Percentiles rank a stretch among this genome's conserved stretches.
These are phyloP conservation scores for Botrytis deweyae DNA, from an alignment of 2,329 filamentous ascomycete species.

Conservation along the genomic window DNA sequence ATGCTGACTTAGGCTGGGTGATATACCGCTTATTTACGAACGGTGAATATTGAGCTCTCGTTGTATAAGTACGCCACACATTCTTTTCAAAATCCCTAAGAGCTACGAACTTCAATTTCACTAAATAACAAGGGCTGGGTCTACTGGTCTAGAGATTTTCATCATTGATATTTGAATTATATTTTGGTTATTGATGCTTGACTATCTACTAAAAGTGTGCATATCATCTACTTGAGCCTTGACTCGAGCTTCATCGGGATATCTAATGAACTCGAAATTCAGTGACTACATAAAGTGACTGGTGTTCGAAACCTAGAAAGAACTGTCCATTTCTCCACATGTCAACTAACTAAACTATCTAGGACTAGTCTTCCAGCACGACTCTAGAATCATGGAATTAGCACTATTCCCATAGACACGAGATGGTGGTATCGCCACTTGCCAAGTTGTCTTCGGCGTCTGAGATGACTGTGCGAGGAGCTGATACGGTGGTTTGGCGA, in stretches of 20 bases:
- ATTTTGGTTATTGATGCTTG: not conserved
- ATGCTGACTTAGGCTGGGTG: not conserved
- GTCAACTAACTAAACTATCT: not conserved
- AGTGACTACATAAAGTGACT: not conserved
- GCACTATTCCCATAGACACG: not conserved
- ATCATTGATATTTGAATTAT: not conserved
- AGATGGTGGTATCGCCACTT: not conserved
- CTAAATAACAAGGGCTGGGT: not conserved
- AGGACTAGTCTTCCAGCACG: not conserved
- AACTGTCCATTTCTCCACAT: not conserved
- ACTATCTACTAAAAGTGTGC: not conserved
- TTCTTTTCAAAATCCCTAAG: not conserved
- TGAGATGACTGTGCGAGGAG: not conserved
- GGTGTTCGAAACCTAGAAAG: not conserved
- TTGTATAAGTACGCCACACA: not conserved
- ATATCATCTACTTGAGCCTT: not conserved
- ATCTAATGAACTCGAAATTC: not conserved
- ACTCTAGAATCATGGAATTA: not conserved
- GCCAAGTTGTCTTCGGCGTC: not conserved
- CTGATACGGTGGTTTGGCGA: not conserved
- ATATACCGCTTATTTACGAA: not conserved
- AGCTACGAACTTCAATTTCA: not conserved
- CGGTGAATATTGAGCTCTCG: not conserved
- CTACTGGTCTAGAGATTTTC: not conserved
- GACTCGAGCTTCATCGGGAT: not conserved